Conservation (phyloP, 2,329 filamentous ascomycete genomes). For the Ascochyta clinopodiicola region DNA sequence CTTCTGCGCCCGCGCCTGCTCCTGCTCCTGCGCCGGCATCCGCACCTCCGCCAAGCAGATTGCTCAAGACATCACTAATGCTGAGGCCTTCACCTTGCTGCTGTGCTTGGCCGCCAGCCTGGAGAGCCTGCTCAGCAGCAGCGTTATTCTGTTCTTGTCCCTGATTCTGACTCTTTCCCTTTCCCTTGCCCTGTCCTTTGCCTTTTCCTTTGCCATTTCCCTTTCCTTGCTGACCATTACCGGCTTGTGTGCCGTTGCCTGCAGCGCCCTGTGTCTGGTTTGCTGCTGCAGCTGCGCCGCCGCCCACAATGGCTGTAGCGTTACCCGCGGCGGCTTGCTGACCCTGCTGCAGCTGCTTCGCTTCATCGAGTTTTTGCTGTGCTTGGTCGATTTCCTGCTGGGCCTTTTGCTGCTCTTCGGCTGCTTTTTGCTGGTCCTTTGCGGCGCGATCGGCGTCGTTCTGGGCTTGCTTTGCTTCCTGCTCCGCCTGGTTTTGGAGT, state of each 20-base stretch:
- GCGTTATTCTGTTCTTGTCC: background rate
- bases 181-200: background rate
- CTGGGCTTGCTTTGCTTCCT: constrained; percentile 14
- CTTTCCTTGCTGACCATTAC: constrained; percentile 1
- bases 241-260: constrained; percentile 7
- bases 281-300: constrained; percentile 3
- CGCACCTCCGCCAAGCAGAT: constrained; percentile 14
- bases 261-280: constrained; percentile 8
- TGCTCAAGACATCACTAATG: constrained; percentile 5
- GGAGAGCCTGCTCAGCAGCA: constrained; percentile 4
- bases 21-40: constrained; percentile 10
- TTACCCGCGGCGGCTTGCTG: constrained; percentile 10
- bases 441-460: constrained; percentile 9
- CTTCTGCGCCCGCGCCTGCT: constrained; percentile 4
- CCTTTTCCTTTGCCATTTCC: constrained; percentile 1
- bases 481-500: constrained; percentile 7
- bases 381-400: constrained; percentile 9
- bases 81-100: constrained; percentile 7
- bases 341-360: constrained; percentile 1
- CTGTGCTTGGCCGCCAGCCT: constrained; percentile 16
- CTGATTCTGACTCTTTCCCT: background rate
- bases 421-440: constrained; percentile 13
- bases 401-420: constrained; percentile 9
- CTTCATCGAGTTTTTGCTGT: constrained; percentile 6
- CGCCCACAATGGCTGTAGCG: constrained; percentile 6